These are phyloP conservation scores for Luffa aegyptiaca DNA, from an alignment of 306 rosid species.

Conservation along the genomic window DNA sequence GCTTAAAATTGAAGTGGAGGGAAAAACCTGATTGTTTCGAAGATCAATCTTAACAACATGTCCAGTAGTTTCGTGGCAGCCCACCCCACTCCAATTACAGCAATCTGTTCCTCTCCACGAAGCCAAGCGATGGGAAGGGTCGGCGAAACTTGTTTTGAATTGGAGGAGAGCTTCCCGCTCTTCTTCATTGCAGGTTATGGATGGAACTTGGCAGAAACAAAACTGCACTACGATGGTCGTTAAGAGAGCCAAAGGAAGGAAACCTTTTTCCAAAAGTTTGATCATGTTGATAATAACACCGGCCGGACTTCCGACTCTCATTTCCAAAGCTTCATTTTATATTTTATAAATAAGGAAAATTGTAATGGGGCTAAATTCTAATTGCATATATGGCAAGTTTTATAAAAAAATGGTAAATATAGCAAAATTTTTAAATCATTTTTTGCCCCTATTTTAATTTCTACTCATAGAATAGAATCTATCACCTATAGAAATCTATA, in stretches of 20 bases:
- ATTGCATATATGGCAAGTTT: too few relatives aligned
- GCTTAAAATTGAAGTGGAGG: not conserved
- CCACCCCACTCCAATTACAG: not conserved
- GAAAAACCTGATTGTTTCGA: not conserved
- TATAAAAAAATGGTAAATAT: too few relatives aligned
- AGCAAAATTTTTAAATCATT: too few relatives aligned
- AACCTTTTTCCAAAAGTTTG: not conserved
- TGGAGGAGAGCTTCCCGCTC: not conserved
- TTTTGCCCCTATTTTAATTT: too few relatives aligned
- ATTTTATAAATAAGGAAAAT: too few relatives aligned
- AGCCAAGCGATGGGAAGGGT: not conserved
- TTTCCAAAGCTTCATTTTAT: too few relatives aligned
- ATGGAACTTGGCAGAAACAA: not conserved
- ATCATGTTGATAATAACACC: not conserved
- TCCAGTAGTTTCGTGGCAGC: not conserved
- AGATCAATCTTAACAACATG: not conserved
- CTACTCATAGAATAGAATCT: too few relatives aligned
- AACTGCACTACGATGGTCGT: not conserved
- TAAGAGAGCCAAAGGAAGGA: not conserved
- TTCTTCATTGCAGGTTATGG: not conserved
- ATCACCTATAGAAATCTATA: too few relatives aligned
- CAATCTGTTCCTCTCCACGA: not conserved
- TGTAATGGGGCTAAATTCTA: too few relatives aligned
- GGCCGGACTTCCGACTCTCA: too few relatives aligned
- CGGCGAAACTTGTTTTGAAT: not conserved